phyloP scores from a whole-genome alignment of 2,329 filamentous ascomycete genomes.

The Ophiosphaerella narmari region DNA sequence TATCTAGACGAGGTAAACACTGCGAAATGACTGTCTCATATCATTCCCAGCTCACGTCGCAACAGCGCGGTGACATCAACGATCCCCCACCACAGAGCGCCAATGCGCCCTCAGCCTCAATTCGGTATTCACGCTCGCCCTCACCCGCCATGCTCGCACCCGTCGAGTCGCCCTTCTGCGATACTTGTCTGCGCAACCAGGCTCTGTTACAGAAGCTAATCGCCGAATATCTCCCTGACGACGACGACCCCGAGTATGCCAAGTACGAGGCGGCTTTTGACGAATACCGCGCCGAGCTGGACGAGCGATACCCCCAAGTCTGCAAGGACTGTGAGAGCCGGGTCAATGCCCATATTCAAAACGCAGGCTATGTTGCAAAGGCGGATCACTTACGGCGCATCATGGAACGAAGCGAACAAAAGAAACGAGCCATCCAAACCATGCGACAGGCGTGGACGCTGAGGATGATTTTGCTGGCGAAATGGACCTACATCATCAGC shows the following conservation, averaged over 20 bases:
- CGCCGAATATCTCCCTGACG: constrained; percentile 75
- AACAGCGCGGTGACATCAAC: constrained; percentile 81
- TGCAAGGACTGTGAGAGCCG: constrained; percentile 79
- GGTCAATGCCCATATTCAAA: constrained; percentile 70
- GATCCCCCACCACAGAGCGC: constrained; percentile 71
- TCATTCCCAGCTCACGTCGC: constrained; percentile 20
- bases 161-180: constrained; percentile 64
- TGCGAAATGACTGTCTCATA: not conserved
- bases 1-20: constrained; percentile 77
- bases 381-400: constrained; percentile 78
- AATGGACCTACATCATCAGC: constrained; percentile 47
- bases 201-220: constrained; percentile 75
- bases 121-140: constrained; percentile 34
- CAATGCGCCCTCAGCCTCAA: constrained; percentile 19
- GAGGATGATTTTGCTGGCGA: constrained; percentile 53
- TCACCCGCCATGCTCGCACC: constrained; percentile 26
- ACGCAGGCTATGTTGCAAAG: constrained; percentile 79
- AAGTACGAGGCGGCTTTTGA: constrained; percentile 71
- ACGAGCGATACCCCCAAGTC: constrained; percentile 85
- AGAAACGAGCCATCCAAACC: constrained; percentile 21
- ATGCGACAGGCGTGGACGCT: constrained; percentile 51
- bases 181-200: constrained; percentile 86
- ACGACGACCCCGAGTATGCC: constrained; percentile 69
- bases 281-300: constrained; percentile 72
- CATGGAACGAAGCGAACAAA: constrained; percentile 62